A percentile compares a stretch with the other conserved stretches of the same genome.
phyloP scores from a whole-genome alignment of 805 yeast species.

The Alloascoidea hylecoeti region DNA sequence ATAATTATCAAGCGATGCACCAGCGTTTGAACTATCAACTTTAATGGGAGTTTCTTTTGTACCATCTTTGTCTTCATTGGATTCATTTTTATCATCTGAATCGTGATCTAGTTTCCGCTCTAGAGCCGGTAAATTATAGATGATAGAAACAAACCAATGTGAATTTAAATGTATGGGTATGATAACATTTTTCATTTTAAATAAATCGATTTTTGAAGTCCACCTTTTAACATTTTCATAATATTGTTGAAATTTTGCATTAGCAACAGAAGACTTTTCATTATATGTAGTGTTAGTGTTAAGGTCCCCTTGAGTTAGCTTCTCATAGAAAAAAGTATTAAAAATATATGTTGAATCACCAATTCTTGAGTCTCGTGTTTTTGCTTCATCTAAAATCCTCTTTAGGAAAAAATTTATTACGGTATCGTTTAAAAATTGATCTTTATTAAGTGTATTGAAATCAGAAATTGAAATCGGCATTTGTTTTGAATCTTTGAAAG shows the following conservation, averaged over 20 bases:
- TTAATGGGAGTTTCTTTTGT: slow-evolving; percentile 3
- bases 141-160: slow-evolving; percentile 84
- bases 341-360: slow-evolving; percentile 38
- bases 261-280: slow-evolving; percentile 9
- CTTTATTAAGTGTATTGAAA: slow-evolving; percentile 63
- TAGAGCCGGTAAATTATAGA: slow-evolving; percentile 29
- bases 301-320: slow-evolving; percentile 28
- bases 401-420: slow-evolving; percentile 72
- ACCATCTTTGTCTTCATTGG: slow-evolving; percentile 6
- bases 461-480: slow-evolving; percentile 55
- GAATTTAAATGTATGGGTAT: slow-evolving; percentile 70
- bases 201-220: slow-evolving; percentile 57
- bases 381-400: slow-evolving; percentile 16
- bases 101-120: slow-evolving; percentile 8
- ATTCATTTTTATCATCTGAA: slow-evolving; percentile 9
- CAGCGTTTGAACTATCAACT: not conserved
- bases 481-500: slow-evolving; percentile 36
- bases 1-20: not conserved
- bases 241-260: slow-evolving; percentile 22
- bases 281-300: too few species aligned
- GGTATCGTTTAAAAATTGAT: slow-evolving; percentile 83
- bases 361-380: slow-evolving; percentile 12
- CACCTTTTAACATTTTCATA: slow-evolving; percentile 62
- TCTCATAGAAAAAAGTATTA: slow-evolving; percentile 75
- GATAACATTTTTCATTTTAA: slow-evolving; percentile 43